Base-by-base conservation (phyloP, 352 stramenopile species). In the Phytophthora sojae region DNA sequence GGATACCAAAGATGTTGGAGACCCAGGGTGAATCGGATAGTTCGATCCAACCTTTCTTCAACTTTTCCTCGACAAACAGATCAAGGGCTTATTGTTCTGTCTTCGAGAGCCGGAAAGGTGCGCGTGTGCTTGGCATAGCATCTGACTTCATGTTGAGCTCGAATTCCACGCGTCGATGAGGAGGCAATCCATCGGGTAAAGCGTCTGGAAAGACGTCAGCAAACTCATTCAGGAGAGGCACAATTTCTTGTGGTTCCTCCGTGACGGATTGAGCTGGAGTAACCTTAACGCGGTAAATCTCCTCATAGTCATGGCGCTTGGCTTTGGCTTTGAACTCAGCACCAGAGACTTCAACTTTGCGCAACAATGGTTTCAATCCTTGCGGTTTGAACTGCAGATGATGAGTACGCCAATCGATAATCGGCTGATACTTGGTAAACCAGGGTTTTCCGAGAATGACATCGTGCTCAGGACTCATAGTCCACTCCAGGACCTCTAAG, bases 11-110 rank as follows among this genome's bases (percentile, higher is more conserved):
- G 12, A 77, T 73, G 50, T 70, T 78, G 54, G 61, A 75, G 1
- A 78, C 57, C 57, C 60, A 75, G 6, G 66, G 61, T 7, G 65
- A 75, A 49, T 78, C 59, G 7, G 70, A 73, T n/a, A 73, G 37
- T 44, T 73, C 50, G 23, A 77, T 70, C 64, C 64, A 73, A 39
- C 64, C 44, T 54, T 71, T 71, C 23, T 56, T 67, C 21, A 71
- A 29, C 35, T 50, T 60, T 12, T 70, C 56, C 26, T 57, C 54
- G 6, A 67, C 62, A 30, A 75, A 66, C 12, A 57, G 51, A 3
- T 66, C 37, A 5, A 71, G 39, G 4, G 37, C 57, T n/a, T 65
- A 50, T 32, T 71, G 56, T 21, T 71, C 55, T 21, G 25, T 19
- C 47, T 70, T 70, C 11, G 19, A 56, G 12, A 72, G 35, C 15